Percentiles rank a stretch among this genome's conserved stretches.
Conservation (phyloP, 2,329 filamentous ascomycete species). For the Colletotrichum zoysiae region DNA sequence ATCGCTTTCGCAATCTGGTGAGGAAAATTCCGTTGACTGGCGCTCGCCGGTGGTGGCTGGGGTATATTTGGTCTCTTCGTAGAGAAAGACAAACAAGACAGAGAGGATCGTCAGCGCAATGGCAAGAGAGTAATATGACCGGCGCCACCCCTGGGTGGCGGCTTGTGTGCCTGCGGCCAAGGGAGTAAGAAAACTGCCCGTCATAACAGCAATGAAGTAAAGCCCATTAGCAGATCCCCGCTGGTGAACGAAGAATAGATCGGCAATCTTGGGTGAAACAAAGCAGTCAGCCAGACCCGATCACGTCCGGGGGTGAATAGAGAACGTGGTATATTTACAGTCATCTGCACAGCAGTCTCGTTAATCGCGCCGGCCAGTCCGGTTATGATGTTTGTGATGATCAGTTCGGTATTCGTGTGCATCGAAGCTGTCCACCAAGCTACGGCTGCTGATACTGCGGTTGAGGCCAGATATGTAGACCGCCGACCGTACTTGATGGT, state of each 20-base stretch:
- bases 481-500: slow-evolving; percentile 53
- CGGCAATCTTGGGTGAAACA: slow-evolving; percentile 43
- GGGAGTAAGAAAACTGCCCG: slow-evolving; percentile 48
- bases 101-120: slow-evolving; percentile 45
- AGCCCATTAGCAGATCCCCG: slow-evolving; percentile 49
- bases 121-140: slow-evolving; percentile 48
- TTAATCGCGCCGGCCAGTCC: slow-evolving; percentile 55
- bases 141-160: slow-evolving; percentile 47
- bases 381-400: slow-evolving; percentile 44
- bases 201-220: slow-evolving; percentile 50
- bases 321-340: slow-evolving; percentile 29
- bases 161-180: slow-evolving; percentile 47
- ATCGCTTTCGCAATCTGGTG: not conserved
- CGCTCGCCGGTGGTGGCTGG: slow-evolving; percentile 37
- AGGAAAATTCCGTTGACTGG: slow-evolving; percentile 32
- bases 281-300: slow-evolving; percentile 5
- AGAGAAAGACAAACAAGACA: slow-evolving; percentile 44
- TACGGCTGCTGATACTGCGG: slow-evolving; percentile 37
- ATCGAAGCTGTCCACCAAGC: slow-evolving; percentile 40
- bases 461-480: slow-evolving; percentile 47
- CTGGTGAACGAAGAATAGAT: slow-evolving; percentile 51
- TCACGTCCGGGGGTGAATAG: not conserved
- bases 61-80: slow-evolving; percentile 50
- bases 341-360: slow-evolving; percentile 55
- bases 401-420: slow-evolving; percentile 32